Evolutionary conservation across 257 asterid genomes (phyloP).

Genomic region (Thymus mandschuricus): DNA sequence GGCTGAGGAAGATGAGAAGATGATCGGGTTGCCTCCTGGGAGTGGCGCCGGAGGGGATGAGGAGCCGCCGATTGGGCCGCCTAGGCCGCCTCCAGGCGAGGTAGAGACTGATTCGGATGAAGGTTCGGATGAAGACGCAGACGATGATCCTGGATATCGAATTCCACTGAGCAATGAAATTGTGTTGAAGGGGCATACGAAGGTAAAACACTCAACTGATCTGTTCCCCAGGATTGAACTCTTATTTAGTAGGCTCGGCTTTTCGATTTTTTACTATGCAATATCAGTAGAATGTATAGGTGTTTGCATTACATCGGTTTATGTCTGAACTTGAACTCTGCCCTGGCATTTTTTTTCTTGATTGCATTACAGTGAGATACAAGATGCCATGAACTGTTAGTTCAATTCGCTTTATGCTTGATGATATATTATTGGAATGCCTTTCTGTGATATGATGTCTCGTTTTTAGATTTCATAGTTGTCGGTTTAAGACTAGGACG

Average conservation of each 20-base stretch:
- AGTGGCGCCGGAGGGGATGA: slow-evolving; percentile 34
- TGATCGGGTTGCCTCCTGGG: slow-evolving; percentile 53
- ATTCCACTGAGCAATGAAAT: slow-evolving; percentile 95
- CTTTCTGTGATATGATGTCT: neutral
- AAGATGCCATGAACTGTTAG: slow-evolving; percentile 1
- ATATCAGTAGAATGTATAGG: slow-evolving; percentile 4
- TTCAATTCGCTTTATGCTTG: neutral
- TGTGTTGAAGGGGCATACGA: slow-evolving; percentile 87
- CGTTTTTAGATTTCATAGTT: neutral
- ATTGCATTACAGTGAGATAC: neutral
- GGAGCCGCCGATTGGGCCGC: slow-evolving; percentile 60
- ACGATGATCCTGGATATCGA: slow-evolving; percentile 48
- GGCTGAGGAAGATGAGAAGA: slow-evolving; percentile 38
- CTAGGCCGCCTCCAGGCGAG: slow-evolving; percentile 50
- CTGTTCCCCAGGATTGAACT: slow-evolving; percentile 10
- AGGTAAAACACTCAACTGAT: slow-evolving; percentile 47
- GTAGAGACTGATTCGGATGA: slow-evolving; percentile 33
- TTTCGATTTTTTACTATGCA: neutral
- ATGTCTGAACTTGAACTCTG: slow-evolving; percentile 1
- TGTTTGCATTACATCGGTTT: neutral
- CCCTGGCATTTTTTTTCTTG: neutral
- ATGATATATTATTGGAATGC: neutral
- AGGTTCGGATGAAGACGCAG: slow-evolving; percentile 62
- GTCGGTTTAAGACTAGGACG: slow-evolving; percentile 6
- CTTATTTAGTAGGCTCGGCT: neutral